Percentiles rank a stretch among this genome's conserved stretches.
Evolutionary conservation across 2,329 filamentous ascomycete species (phyloP).

Genomic region (Zymoseptoria passerinii): DNA sequence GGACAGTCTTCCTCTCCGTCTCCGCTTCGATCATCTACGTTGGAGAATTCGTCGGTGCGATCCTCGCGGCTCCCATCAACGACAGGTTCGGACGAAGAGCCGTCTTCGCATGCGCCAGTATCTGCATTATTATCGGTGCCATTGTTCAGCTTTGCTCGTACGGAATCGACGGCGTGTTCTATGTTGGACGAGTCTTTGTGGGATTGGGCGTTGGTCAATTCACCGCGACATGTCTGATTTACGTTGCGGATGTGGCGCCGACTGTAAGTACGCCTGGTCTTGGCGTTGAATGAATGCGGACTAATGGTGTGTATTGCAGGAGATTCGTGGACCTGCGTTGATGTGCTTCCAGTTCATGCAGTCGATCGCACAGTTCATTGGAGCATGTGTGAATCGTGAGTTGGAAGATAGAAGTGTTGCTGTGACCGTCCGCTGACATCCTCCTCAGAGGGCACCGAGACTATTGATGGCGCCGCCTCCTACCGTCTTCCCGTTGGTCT

Average conservation of each 20-base stretch:
- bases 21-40: conserved; percentile 18
- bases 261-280: neutral
- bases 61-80: conserved; percentile 17
- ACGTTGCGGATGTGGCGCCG: conserved; percentile 16
- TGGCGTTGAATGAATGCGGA: neutral
- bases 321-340: conserved; percentile 15
- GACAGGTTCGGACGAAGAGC: conserved; percentile 16
- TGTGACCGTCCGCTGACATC: neutral
- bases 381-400: conserved; percentile 15
- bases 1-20: conserved; percentile 16
- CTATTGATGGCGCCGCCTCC: conserved; percentile 12
- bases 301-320: neutral
- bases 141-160: conserved; percentile 16
- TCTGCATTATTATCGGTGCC: conserved; percentile 14
- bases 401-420: neutral
- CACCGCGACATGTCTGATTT: conserved; percentile 16
- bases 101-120: conserved; percentile 13
- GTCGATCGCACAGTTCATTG: conserved; percentile 15
- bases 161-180: conserved; percentile 16
- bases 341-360: conserved; percentile 20
- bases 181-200: conserved; percentile 15
- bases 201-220: conserved; percentile 17
- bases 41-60: conserved; percentile 15
- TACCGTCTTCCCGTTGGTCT: conserved; percentile 15
- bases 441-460: conserved; percentile 11